These are phyloP conservation scores for Pseudonectria buxi DNA, from an alignment of 2,329 filamentous ascomycete genomes.

Conservation along the genomic window DNA sequence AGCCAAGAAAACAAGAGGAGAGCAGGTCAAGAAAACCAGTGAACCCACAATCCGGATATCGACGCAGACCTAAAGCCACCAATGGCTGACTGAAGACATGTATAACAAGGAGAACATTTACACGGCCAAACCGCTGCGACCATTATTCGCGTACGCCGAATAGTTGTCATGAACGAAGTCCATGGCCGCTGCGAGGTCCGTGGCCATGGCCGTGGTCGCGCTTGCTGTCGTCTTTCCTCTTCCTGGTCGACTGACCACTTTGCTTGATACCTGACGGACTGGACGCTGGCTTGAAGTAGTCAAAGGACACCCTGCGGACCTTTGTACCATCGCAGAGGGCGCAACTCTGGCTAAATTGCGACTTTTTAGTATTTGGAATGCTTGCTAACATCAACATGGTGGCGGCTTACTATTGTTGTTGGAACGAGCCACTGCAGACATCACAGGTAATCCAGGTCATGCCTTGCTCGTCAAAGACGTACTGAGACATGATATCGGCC, in stretches of 20 bases:
- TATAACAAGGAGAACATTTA: conserved; percentile 14
- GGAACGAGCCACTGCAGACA: conserved; percentile 1
- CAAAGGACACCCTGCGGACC: conserved; percentile 15
- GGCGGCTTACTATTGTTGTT: background rate
- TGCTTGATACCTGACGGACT: conserved; percentile 5
- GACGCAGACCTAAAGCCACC: conserved; percentile 11
- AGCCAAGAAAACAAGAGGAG: background rate
- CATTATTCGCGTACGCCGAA: background rate
- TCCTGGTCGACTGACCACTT: conserved; percentile 7
- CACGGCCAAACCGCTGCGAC: conserved; percentile 1
- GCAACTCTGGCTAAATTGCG: conserved; percentile 6
- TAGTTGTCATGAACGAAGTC: conserved; percentile 5
- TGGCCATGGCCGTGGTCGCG: conserved; percentile 7
- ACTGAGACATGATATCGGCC: background rate
- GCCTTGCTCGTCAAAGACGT: conserved; percentile 1
- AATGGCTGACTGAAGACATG: conserved; percentile 9
- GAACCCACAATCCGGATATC: conserved; percentile 3
- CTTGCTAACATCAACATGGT: too few species aligned
- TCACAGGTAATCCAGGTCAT: conserved; percentile 3
- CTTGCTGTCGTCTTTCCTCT: conserved; percentile 10
- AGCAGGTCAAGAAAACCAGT: background rate
- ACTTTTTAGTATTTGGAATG: too few species aligned
- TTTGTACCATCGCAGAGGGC: conserved; percentile 19
- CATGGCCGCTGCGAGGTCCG: conserved; percentile 8
- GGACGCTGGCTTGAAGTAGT: conserved; percentile 11